Evolutionary conservation across 108 stramenopile genomes (phyloP).

Genomic region (Fragilaria radians): DNA sequence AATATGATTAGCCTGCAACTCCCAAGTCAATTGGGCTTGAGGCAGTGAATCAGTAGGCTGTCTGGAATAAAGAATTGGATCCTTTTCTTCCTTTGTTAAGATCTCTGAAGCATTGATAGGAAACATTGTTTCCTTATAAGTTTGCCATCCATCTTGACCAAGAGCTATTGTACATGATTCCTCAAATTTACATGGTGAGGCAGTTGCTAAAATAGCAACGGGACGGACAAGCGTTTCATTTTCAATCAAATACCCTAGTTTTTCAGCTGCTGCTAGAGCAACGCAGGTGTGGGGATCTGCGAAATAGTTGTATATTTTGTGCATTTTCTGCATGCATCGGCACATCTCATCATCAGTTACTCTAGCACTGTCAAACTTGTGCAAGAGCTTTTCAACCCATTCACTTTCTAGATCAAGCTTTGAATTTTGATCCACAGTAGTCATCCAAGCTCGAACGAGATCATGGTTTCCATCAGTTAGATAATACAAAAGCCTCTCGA

Average conservation of each 20-base stretch:
- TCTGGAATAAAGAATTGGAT: constrained; percentile 17
- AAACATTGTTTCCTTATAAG: constrained; percentile 37
- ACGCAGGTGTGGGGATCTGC: constrained; percentile 87
- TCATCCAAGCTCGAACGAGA: constrained; percentile 54
- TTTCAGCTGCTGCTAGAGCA: constrained; percentile 60
- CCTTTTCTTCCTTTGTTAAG: constrained; percentile 12
- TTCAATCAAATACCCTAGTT: constrained; percentile 38
- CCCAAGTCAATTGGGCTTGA: constrained; percentile 37
- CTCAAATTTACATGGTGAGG: constrained; percentile 82
- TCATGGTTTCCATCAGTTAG: constrained; percentile 40
- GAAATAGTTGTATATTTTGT: constrained; percentile 32
- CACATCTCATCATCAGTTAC: constrained; percentile 79
- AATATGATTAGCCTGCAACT: constrained; percentile 20
- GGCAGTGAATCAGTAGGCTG: constrained; percentile 8
- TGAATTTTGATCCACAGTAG: constrained; percentile 35
- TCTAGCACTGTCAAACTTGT: constrained; percentile 60
- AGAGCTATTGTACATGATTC: constrained; percentile 50
- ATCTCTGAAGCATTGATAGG: constrained; percentile 33
- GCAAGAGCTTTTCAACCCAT: constrained; percentile 38
- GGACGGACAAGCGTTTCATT: constrained; percentile 9
- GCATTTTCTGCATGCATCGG: constrained; percentile 22
- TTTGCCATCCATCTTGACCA: constrained; percentile 49
- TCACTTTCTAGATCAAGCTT: constrained; percentile 24
- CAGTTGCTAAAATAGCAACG: constrained; percentile 70
- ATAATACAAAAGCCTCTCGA: constrained; percentile 81